Base-by-base conservation (phyloP, 2,329 filamentous ascomycete species). In the Diplodia mutila region DNA sequence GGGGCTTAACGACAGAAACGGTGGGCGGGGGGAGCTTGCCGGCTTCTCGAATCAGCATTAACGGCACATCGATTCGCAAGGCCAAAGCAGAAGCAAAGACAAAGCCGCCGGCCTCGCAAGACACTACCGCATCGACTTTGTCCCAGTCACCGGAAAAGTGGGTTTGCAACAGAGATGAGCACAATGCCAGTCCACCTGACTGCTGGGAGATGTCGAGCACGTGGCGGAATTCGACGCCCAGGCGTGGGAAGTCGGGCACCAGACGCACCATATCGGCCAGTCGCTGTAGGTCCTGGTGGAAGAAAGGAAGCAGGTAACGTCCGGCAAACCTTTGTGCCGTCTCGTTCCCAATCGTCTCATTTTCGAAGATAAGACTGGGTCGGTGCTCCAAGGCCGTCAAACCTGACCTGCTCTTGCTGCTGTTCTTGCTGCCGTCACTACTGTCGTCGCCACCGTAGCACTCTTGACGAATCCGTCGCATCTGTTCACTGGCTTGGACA, bases 91-190 rank as follows among this genome's bases (percentile, higher is more conserved):
- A n/a, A n/a, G n/a, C n/a, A n/a, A n/a, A n/a, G n/a, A n/a, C n/a
- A n/a, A n/a, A n/a, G n/a, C n/a, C n/a, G n/a, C n/a, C n/a, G n/a
- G 81, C 80, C 76, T 90, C 87, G 72, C 86, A 89, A 71, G 79
- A 83, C 1, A 73, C 83, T 7, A 90, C 71, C 1, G 72, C 78
- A 66, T 80, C 74, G 25, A 88, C 70, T 57, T 79, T 75, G 2
- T 70, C 34, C 86, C 85, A 88, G 69, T 83, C 74, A 27, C 81
- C 80, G 0, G 64, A 49, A 69, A 86, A 86, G 65, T 82, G 80
- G 4, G 69, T 70, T 73, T 80, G 74, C 8, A 89, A 73, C 42
- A 90, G 76, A 71, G 80, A 81, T 0, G 80, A 80, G 75, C 85
- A 87, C 8, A 89, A 72, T 4, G 70, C 57, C 32, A 89, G 29